Evolutionary conservation across 2,329 filamentous ascomycete genomes (phyloP), one percentile per base, ranked within the genome.

Genomic region (Sphaerulina vaccinii): DNA sequence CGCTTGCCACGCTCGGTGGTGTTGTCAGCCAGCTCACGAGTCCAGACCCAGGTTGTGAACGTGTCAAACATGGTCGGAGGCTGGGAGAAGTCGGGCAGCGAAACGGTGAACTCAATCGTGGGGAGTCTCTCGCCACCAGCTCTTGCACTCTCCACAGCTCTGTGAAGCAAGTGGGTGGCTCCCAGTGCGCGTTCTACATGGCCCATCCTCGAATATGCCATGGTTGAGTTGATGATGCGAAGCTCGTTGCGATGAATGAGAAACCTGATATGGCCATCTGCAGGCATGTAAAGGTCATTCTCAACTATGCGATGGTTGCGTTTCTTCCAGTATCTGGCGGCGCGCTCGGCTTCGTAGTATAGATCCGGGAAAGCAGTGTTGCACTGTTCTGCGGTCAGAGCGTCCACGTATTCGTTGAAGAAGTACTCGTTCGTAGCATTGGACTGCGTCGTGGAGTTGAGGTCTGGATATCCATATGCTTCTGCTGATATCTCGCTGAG

Each of bases 81-180:
- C 29, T 24, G 13, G 47, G 52, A 18, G 38, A 68, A 71, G 57
- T 79, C 76, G 46, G 77, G 72, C 1, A 72, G 66, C 13, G 71
- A 73, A 45, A 78, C 70, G 11, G 72, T 67, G 53, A 78, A 77
- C 56, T 78, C 75, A 40, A 77, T 71, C 37, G 71, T 71, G 3
- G 76, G 76, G 3, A 79, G 67, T 18, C 51, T 60, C 32, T 62
- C 53, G 5, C 70, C 62, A 11, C 72, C 70, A 22, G 59, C 55
- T 15, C 68, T 67, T 1, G 74, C 64, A 33, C 66, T 57, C 16
- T 55, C 39, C 7, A 79, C 62, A 2, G 76, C 75, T 15, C 74
- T 73, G 50, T 78, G 66, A 16, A 79, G 62, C 10, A 74, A 68
- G 50, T 72, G 68, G 5, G 78, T 63, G 0, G 72, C 71, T 1